Conservation (phyloP, 805 yeast species). For the Alloascoidea africana region DNA sequence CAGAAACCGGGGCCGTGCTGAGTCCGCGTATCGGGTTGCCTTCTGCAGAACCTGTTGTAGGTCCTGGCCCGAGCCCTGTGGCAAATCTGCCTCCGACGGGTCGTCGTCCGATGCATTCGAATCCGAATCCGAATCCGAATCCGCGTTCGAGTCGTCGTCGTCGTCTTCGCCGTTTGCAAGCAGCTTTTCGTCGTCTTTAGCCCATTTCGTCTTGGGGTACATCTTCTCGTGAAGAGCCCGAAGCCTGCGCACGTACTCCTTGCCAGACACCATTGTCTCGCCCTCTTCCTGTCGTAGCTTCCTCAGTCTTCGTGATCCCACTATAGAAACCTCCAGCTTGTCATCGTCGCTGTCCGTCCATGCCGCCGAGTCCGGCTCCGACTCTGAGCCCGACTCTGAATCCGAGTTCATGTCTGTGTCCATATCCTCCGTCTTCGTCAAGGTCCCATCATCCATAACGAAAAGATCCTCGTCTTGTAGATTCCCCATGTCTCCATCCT, state of each 20-base stretch:
- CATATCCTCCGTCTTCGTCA: slow-evolving; percentile 18
- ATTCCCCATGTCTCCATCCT: slow-evolving; percentile 16
- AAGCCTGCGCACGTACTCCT: slow-evolving; percentile 44
- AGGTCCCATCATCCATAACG: slow-evolving; percentile 34
- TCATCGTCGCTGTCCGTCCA: slow-evolving; percentile 96
- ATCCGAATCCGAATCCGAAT: slow-evolving; percentile 5
- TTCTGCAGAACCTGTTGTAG: slow-evolving; percentile 16
- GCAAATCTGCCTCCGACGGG: slow-evolving; percentile 17
- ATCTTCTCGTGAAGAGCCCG: slow-evolving; percentile 56
- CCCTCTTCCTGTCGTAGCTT: slow-evolving; percentile 52
- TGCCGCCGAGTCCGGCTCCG: slow-evolving; percentile 27
- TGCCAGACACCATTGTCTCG: slow-evolving; percentile 41
- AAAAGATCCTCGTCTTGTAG: slow-evolving; percentile 35
- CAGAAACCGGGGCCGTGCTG: slow-evolving; percentile 32
- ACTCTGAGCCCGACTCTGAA: slow-evolving; percentile 12
- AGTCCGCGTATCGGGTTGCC: slow-evolving; percentile 13
- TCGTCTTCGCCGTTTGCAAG: slow-evolving; percentile 14
- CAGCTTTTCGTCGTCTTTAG: slow-evolving; percentile 22
- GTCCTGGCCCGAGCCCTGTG: slow-evolving; percentile 14
- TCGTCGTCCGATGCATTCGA: slow-evolving; percentile 8
- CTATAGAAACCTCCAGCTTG: slow-evolving; percentile 41
- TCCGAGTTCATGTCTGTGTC: slow-evolving; percentile 22
- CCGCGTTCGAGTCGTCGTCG: slow-evolving; percentile 13
- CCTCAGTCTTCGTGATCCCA: slow-evolving; percentile 40
- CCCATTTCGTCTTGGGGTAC: slow-evolving; percentile 85